These are phyloP conservation scores for Alternaria sp. DNA, from an alignment of 2,329 filamentous ascomycete genomes.

Conservation along the genomic window DNA sequence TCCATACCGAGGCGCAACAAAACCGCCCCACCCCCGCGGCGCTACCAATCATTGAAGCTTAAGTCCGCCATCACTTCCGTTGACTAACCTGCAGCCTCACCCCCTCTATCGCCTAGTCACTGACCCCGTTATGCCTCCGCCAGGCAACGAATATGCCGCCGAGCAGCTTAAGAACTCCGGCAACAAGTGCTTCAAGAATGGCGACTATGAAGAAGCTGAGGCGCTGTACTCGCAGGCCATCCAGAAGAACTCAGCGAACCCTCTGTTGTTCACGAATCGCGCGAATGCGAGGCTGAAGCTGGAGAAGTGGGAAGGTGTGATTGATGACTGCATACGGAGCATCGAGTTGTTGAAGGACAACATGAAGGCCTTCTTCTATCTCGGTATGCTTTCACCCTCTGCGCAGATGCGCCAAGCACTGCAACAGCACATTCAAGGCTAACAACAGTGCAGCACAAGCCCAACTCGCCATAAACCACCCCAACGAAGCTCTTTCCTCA, in stretches of 20 bases:
- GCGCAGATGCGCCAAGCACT: not conserved
- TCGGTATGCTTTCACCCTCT: conserved; percentile 55
- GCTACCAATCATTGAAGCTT: conserved; percentile 33
- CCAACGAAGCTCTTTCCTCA: conserved; percentile 75
- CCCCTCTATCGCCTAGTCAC: conserved; percentile 8
- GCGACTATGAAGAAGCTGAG: conserved; percentile 73
- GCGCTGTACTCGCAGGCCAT: conserved; percentile 80
- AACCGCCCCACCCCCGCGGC: conserved; percentile 27
- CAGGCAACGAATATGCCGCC: conserved; percentile 51
- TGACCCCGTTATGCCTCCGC: conserved; percentile 29
- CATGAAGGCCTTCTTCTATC: conserved; percentile 86
- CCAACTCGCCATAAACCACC: conserved; percentile 76
- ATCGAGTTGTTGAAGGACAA: conserved; percentile 72
- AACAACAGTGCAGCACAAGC: conserved; percentile 69
- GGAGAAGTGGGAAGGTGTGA: conserved; percentile 74
- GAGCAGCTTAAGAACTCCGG: conserved; percentile 63
- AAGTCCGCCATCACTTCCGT: conserved; percentile 33
- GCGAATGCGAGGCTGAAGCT: conserved; percentile 84
- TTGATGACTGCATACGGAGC: conserved; percentile 79
- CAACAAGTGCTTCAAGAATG: conserved; percentile 70
- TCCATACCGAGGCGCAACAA: conserved; percentile 27
- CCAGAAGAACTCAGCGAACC: conserved; percentile 78
- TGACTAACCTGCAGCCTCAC: conserved; percentile 5
- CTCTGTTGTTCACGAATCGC: conserved; percentile 87
- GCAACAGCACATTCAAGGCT: conserved; percentile 17